Base-by-base conservation (phyloP, 805 yeast genomes). In the Candida vartiovaarae region DNA sequence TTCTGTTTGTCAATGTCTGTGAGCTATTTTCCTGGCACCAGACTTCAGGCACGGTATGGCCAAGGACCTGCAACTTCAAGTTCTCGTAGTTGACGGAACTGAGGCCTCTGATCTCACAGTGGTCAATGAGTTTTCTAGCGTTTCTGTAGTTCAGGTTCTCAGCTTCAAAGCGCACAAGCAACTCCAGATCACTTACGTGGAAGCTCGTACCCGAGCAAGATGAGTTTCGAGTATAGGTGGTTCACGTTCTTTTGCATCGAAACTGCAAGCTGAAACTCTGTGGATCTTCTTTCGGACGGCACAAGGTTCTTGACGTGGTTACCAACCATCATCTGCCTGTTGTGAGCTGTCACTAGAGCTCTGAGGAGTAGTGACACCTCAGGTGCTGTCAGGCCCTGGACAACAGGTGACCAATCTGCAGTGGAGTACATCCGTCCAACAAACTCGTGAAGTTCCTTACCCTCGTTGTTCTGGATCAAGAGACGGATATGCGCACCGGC, bases 1-100 rank as follows among this genome's bases (percentile, higher is more conserved):
- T 20, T n/a, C 31, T 15, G 15, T 11, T 27, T 10, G 24, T n/a
- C 25, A 36, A 28, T 27, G 39, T 36, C 27, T 36, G 31, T 15
- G 36, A 34, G n/a, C 26, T 30, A 29, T 39, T 38, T 3, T 27
- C 20, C 10, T 40, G 15, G 32, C 37, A 39, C 57, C 57, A 54
- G 6, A 20, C 39, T 9, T 39, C 34, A 3, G 56, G 54, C 25
- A 47, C 43, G 1, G 57, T 50, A 15, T 44, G 47, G 5, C 51
- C 58, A 8, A 51, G 28, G 1, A 51, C 42, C 32, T 46, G 41
- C 11, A 56, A 27, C 40, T 44, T 54, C 15, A 38, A 29, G 29
- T 53, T 56, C 26, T 53, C 48, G 34, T 34, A 53, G 5, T 28
- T 36, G 26, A 51, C 40, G 5, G 55, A 45, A 33, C 38, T 33